A percentile compares a stretch with the other conserved stretches of the same genome.
phyloP scores from a whole-genome alignment of 2,329 filamentous ascomycete species.

The Epichloe brachyelytri region DNA sequence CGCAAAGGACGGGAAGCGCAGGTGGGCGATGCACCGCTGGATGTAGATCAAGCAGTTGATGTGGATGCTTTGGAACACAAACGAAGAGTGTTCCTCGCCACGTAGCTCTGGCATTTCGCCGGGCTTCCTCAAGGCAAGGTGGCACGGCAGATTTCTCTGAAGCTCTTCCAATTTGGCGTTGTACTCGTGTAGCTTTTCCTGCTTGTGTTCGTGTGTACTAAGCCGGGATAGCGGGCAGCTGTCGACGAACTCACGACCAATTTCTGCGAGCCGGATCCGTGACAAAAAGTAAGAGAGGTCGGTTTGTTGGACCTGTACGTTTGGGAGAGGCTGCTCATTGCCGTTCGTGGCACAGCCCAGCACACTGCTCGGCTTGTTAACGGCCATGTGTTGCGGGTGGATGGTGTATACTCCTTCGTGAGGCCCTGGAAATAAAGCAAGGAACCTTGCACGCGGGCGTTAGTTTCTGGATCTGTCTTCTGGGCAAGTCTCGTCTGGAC shows the following conservation, averaged over 20 bases:
- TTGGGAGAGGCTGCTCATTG: neutral
- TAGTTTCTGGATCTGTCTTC: neutral
- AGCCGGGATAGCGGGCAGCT: neutral
- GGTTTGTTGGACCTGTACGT: neutral
- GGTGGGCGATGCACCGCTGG: slow-evolving; percentile 1
- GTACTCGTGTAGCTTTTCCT: slow-evolving; percentile 1
- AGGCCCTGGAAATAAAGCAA: slow-evolving; percentile 3
- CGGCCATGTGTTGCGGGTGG: slow-evolving; percentile 4
- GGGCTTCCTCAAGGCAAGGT: neutral
- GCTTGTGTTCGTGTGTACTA: neutral
- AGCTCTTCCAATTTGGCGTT: neutral
- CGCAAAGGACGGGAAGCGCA: slow-evolving; percentile 1
- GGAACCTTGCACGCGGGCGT: neutral
- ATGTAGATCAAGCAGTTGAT: slow-evolving; percentile 4
- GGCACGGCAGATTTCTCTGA: slow-evolving; percentile 2
- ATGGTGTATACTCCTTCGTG: slow-evolving; percentile 4
- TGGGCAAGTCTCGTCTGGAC: neutral
- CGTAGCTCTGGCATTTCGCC: neutral
- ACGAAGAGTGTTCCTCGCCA: neutral
- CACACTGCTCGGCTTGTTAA: slow-evolving; percentile 3
- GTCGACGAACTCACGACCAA: slow-evolving; percentile 1
- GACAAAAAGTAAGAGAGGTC: neutral
- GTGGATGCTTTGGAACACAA: slow-evolving; percentile 2
- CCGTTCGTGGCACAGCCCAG: neutral
- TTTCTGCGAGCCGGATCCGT: slow-evolving; percentile 3